Base-by-base conservation (phyloP, 2,329 filamentous ascomycete genomes). In the Phyllosticta capitalensis region DNA sequence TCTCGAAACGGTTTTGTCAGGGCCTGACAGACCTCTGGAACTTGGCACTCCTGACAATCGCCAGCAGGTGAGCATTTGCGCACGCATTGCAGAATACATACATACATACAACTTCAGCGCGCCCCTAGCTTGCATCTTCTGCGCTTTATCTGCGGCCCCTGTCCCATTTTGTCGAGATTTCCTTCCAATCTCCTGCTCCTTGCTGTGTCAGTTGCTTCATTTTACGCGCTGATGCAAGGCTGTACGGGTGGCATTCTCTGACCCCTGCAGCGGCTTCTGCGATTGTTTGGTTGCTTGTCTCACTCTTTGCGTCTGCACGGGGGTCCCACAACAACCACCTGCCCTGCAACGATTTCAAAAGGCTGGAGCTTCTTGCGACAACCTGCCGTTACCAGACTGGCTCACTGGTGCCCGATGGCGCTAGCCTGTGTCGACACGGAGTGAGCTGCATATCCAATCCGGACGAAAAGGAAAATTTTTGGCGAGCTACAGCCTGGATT, bases 21-120 rank as follows among this genome's bases (percentile, higher is more conserved):
- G 28, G 49, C 14, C 55, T 5, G 49, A 22, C 48, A 45, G 14
- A 45, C 38, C 38, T n/a, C 24, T 56, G 55, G 48, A 28, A 45
- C 6, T 22, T 45, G 28, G 24, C 48, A 26, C 24, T 26, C 24
- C 24, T 22, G 5, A n/a, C 48, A 14, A 49, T 17, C 17, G 48
- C 38, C 14, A n/a, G 38, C 54, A 22, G 48, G 22, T 50, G 21
- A 28, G 19, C 38, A 21, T 48, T 19, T 28, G 24, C 38, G 20
- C 38, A 22, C 12, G 14, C 22, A 17, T 33, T 28, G 38, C 56
- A 52, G 51, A n/a, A n/a, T n/a, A n/a, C n/a, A 51, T 54, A 52
- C 53, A 52, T 52, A 54, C 14, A 49, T 24, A 38, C 54, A 54
- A 59, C 49, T 59, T 52, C 56, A 59, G 52, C 56, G 38, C 51